Percentiles rank a stretch among this genome's conserved stretches.
Conservation (phyloP, 2,329 filamentous ascomycete species). For the Aspergillus piperis region DNA sequence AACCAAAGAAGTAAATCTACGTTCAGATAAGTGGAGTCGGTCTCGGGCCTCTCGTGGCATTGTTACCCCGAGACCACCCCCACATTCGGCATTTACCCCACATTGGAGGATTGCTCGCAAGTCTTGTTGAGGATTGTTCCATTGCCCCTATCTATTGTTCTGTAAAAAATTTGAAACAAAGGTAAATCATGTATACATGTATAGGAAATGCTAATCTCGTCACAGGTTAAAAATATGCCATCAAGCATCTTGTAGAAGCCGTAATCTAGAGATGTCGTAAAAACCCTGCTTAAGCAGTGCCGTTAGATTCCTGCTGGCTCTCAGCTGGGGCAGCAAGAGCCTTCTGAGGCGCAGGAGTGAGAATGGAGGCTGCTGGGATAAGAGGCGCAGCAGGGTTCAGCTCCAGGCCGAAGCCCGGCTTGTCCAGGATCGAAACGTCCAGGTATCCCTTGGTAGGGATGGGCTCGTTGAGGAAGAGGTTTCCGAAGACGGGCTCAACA, state of each 20-base stretch:
- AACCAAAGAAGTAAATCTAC: neutral
- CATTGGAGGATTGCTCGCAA: slow-evolving; percentile 9
- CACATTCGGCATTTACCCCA: slow-evolving; percentile 21
- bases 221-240: slow-evolving; percentile 10
- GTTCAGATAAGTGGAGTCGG: slow-evolving; percentile 3
- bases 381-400: slow-evolving; percentile 79
- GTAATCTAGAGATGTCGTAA: neutral
- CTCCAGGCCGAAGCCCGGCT: slow-evolving; percentile 86
- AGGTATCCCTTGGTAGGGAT: slow-evolving; percentile 82
- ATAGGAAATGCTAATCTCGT: slow-evolving; percentile 1
- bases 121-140: neutral
- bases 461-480: slow-evolving; percentile 86
- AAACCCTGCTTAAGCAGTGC: slow-evolving; percentile 10
- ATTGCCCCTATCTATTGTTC: neutral
- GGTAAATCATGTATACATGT: slow-evolving; percentile 9
- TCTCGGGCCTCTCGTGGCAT: slow-evolving; percentile 32
- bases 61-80: slow-evolving; percentile 31
- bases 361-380: slow-evolving; percentile 71
- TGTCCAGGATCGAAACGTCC: slow-evolving; percentile 76
- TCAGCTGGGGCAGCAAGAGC: slow-evolving; percentile 42
- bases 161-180: neutral
- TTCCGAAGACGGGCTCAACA: slow-evolving; percentile 87
- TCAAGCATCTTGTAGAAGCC: neutral
- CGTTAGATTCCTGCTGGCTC: slow-evolving; percentile 26
- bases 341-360: slow-evolving; percentile 64